Base-by-base conservation (phyloP, 139 green algal genomes). In the Chlamydomonas sphaeroides region DNA sequence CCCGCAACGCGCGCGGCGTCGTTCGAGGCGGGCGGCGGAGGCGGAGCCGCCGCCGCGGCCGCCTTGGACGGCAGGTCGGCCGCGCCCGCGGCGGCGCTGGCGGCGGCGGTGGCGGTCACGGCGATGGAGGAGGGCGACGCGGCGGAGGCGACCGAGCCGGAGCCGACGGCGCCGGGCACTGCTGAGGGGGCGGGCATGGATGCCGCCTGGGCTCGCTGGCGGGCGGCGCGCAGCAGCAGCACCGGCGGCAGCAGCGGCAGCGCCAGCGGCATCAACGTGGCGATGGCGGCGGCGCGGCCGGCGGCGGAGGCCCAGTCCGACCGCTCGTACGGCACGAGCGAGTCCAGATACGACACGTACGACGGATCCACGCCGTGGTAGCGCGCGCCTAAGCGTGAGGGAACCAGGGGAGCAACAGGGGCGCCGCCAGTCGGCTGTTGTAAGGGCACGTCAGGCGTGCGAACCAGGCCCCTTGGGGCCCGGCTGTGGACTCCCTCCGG, bases 261-360 rank as follows among this genome's bases (percentile, higher is more conserved):
- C 39, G 62, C 68, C 45, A 62, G 77, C 15, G 38, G 80, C 72
- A 49, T 30, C 23, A 41, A 17, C 17, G 65, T 15, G 25, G 78
- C 65, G 21, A 76, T n/a, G 18, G 65, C 71, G 26, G 48, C 61
- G 30, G 67, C 75, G 11, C 62, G 42, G 2, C 75, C 75, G 15
- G 65, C 42, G 17, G 32, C 62, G 0, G 75, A 1, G 15, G 5
- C 61, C 75, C 33, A 45, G 10, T 48, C 71, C 1, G 71, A 32
- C 3, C 76, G 17, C 23, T 83, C 49, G 53, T 87, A 89, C 33
- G 80, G 20, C 69, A 68, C 15, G 49, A 89, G 68, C 26, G 49
- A 79, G 25, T 71, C 67, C 32, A 89, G 76, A 38, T 70, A 83
- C 21, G 68, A 28, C 6, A 83, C 36, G 62, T 89, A 89, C 5